These are phyloP conservation scores for Candida odintsovae DNA, from an alignment of 805 yeast genomes.

Conservation along the genomic window DNA sequence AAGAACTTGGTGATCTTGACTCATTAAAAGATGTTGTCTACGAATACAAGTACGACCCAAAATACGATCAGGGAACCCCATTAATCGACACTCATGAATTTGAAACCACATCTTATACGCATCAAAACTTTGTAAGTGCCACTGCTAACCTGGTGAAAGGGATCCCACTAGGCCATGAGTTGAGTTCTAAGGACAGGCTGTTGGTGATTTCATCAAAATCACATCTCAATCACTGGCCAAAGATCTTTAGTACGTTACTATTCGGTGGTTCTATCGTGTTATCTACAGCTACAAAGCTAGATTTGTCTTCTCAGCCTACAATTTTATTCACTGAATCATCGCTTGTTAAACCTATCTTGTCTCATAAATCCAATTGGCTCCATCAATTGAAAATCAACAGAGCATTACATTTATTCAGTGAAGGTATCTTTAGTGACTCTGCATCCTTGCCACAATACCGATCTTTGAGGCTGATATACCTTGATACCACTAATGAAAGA, in stretches of 20 bases:
- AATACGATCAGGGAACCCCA: conserved; percentile 24
- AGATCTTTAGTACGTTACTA: conserved; percentile 27
- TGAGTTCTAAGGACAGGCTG: conserved; percentile 26
- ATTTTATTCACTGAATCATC: conserved; percentile 6
- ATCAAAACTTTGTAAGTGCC: conserved; percentile 46
- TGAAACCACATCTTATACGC: conserved; percentile 36
- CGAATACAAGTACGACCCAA: conserved; percentile 25
- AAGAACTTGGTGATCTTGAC: conserved; percentile 14
- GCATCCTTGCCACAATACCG: conserved; percentile 30
- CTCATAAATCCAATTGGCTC: background rate
- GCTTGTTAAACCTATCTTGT: conserved; percentile 6
- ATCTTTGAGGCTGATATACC: conserved; percentile 22
- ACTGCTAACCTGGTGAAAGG: conserved; percentile 41
- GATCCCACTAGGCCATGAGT: conserved; percentile 32
- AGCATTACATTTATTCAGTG: conserved; percentile 18
- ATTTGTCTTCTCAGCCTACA: conserved; percentile 11
- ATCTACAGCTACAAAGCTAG: conserved; percentile 19
- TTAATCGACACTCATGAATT: conserved; percentile 30
- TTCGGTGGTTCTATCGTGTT: conserved; percentile 28
- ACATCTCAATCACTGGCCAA: conserved; percentile 39
- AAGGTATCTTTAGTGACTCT: conserved; percentile 11
- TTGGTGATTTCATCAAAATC: conserved; percentile 23
- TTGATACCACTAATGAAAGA: conserved; percentile 4
- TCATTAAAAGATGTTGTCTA: conserved; percentile 5
- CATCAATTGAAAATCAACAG: conserved; percentile 15